Percentiles rank a stretch among this genome's conserved stretches.
Conservation (phyloP, 495 filamentous ascomycete species). For the Penicillium flavigenum region DNA sequence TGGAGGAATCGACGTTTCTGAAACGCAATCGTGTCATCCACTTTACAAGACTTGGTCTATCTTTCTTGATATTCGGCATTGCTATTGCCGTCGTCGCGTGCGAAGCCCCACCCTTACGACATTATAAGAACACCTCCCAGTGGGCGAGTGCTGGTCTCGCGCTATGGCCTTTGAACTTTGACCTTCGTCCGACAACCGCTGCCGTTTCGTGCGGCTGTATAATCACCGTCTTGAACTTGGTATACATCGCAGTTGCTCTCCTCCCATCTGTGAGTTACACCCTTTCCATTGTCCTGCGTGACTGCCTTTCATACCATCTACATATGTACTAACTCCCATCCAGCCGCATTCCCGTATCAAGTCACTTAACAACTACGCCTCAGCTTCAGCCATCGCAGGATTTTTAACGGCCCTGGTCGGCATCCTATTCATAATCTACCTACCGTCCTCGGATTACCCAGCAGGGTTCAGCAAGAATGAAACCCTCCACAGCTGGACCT, state of each 20-base stretch:
- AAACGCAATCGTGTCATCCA: constrained; percentile 39
- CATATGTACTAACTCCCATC: neutral
- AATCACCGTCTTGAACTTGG: constrained; percentile 38
- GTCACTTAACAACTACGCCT: constrained; percentile 41
- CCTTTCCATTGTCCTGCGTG: neutral
- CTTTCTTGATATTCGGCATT: constrained; percentile 32
- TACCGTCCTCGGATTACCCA: constrained; percentile 40
- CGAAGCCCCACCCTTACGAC: constrained; percentile 40
- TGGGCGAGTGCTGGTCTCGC: constrained; percentile 41
- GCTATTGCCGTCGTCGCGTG: constrained; percentile 43
- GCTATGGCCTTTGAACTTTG: constrained; percentile 52
- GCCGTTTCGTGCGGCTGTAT: constrained; percentile 46
- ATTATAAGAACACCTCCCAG: constrained; percentile 40
- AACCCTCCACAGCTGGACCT: constrained; percentile 53
- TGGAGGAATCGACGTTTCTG: constrained; percentile 42
- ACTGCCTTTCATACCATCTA: neutral
- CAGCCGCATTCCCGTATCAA: constrained; percentile 41
- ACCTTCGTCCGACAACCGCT: constrained; percentile 47
- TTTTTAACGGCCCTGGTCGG: constrained; percentile 44
- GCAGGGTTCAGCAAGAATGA: constrained; percentile 40
- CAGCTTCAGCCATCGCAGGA: constrained; percentile 33
- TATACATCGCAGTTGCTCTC: constrained; percentile 43
- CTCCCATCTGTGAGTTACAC: constrained; percentile 43
- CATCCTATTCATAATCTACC: constrained; percentile 44
- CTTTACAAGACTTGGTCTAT: constrained; percentile 38